Conservation (phyloP, 306 rosid genomes). For the Cicer yamashitae region DNA sequence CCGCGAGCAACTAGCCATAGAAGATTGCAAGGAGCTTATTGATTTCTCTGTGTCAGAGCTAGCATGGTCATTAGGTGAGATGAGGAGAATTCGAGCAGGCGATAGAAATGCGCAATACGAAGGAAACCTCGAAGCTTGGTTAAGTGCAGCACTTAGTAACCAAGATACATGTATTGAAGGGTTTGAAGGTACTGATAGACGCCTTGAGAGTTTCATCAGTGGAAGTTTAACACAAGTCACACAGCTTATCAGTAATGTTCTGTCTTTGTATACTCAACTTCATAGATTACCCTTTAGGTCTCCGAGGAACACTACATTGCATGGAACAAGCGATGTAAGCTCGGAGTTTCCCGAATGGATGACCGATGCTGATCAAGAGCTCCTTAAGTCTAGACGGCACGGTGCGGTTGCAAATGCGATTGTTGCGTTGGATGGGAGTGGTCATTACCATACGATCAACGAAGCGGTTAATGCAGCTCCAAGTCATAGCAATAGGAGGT, state of each 20-base stretch:
- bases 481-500: conserved; percentile 59
- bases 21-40: conserved; percentile 90
- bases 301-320: conserved; percentile 42
- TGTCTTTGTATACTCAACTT: conserved; percentile 73
- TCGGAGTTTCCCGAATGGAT: conserved; percentile 74
- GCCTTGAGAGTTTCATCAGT: conserved; percentile 66
- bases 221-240: conserved; percentile 88
- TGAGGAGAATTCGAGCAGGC: conserved; percentile 68
- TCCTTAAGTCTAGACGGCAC: conserved; percentile 53
- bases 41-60: conserved; percentile 88
- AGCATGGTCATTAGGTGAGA: conserved; percentile 83
- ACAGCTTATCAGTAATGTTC: conserved; percentile 78
- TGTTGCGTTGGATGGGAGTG: conserved; percentile 90
- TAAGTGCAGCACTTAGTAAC: conserved; percentile 93
- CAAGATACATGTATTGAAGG: conserved; percentile 98
- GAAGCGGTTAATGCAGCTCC: conserved; percentile 91
- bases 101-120: conserved; percentile 51
- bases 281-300: conserved; percentile 66
- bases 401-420: conserved; percentile 55
- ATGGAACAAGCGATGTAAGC: not conserved
- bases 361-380: conserved; percentile 63
- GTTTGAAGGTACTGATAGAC: conserved; percentile 88
- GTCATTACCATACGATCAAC: conserved; percentile 63
- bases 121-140: conserved; percentile 88
- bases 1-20: conserved; percentile 81